Evolutionary conservation across 2,329 filamentous ascomycete species (phyloP).

Genomic region (Aspergillus costaricaensis): DNA sequence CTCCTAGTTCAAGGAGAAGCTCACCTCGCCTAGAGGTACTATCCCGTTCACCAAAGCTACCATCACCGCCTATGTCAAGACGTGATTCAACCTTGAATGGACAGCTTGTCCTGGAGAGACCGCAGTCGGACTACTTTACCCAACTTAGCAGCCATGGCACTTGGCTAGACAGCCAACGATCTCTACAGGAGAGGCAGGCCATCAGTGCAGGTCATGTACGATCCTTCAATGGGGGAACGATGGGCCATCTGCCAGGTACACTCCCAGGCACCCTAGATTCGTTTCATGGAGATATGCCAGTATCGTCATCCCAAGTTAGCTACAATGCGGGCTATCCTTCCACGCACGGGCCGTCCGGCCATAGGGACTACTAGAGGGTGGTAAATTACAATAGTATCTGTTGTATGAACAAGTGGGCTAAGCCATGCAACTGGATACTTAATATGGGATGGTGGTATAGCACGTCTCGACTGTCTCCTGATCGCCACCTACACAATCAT

Average conservation of each 20-base stretch:
- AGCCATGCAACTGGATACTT: not conserved
- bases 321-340: slow-evolving; percentile 32
- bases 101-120: slow-evolving; percentile 27
- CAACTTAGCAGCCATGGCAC: slow-evolving; percentile 29
- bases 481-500: not conserved
- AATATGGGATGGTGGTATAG: not conserved
- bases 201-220: slow-evolving; percentile 24
- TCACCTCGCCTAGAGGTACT: slow-evolving; percentile 40
- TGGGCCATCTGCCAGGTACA: slow-evolving; percentile 28
- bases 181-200: slow-evolving; percentile 19
- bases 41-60: slow-evolving; percentile 38
- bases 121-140: slow-evolving; percentile 33
- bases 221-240: slow-evolving; percentile 25
- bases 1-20: slow-evolving; percentile 42
- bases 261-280: slow-evolving; percentile 33
- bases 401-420: not conserved
- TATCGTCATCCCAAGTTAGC: slow-evolving; percentile 32
- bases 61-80: slow-evolving; percentile 39
- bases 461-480: not conserved
- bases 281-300: slow-evolving; percentile 31
- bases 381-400: not conserved
- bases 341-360: slow-evolving; percentile 27
- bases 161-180: slow-evolving; percentile 34
- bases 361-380: slow-evolving; percentile 31
- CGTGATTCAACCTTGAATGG: slow-evolving; percentile 39